These are phyloP conservation scores for Cordyceps fumosorosea DNA, from an alignment of 2,329 filamentous ascomycete species.

Conservation along the genomic window DNA sequence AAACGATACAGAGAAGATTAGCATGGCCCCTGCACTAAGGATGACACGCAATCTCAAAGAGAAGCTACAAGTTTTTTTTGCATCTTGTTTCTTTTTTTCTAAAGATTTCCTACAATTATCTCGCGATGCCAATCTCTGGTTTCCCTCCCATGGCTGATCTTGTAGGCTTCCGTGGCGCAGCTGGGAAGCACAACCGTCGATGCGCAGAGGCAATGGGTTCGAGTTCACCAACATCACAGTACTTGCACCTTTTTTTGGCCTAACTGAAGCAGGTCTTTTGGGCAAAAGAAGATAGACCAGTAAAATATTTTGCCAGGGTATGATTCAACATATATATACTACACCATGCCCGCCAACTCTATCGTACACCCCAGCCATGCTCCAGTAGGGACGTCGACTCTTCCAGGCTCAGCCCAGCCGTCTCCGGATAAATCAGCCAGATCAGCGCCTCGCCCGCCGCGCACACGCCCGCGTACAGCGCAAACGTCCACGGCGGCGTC, in stretches of 20 bases:
- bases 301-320: background rate
- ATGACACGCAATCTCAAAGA: slow-evolving; percentile 35
- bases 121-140: background rate
- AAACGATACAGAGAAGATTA: slow-evolving; percentile 62
- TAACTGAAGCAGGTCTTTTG: background rate
- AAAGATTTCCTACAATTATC: background rate
- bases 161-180: background rate
- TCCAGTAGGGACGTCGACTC: slow-evolving; percentile 67
- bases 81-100: background rate
- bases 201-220: background rate
- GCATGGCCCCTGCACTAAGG: slow-evolving; percentile 86
- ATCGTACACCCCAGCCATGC: slow-evolving; percentile 62
- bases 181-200: background rate
- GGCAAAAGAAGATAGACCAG: too few species aligned
- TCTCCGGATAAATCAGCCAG: slow-evolving; percentile 79
- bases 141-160: background rate
- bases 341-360: background rate
- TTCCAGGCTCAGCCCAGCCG: slow-evolving; percentile 72
- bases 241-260: background rate
- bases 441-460: slow-evolving; percentile 58
- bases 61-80: slow-evolving; percentile 13
- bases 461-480: slow-evolving; percentile 70
- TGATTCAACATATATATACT: background rate
- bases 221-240: background rate
- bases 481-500: slow-evolving; percentile 71